Evolutionary conservation across 371 early-diverging fungal species (phyloP), one percentile per base, ranked within the genome.

Genomic region (Actinomortierella ambigua): DNA sequence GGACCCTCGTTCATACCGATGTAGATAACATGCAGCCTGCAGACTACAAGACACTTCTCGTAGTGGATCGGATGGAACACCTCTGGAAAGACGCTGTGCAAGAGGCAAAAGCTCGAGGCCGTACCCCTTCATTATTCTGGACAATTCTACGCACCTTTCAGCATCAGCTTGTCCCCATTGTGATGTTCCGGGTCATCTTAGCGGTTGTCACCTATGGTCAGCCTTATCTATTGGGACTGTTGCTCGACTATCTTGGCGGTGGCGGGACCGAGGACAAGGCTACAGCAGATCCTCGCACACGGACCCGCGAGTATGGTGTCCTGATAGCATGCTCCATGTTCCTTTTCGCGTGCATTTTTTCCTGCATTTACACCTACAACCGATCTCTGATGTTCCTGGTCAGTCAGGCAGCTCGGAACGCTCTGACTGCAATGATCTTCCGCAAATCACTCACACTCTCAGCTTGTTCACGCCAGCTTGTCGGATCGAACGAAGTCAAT

Each of bases 391-490:
- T 68, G 63, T 43, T 68, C 20, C 7, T 46, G 27, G 23, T 68
- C 46, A 59, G 63, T 23, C 57, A 55, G 23, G 47, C 47, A 2
- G 56, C 52, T 20, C 55, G 64, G 15, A 28, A 63, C 0, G 56
- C 57, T 1, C 43, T 69, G 18, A 59, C 63, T 18, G 50, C 69
- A 24, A 69, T 69, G 69, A 51, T 63, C 42, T 69, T 63, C 26
- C 59, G 69, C 15, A 69, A 69, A 23, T 39, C 69, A 0, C 60
- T 69, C 22, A 54, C 56, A 18, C 69, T 69, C 42, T 69, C 69
- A 4, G 48, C 64, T 0, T 59, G 57, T 46, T 54, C 69, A 8
- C 46, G 59, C 18, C 52, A 48, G n/a, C 41, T 55, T 14, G 55
- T 63, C 0, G 56, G 52, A 9, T 55, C 42, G 15, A 63, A 63